phyloP scores from a whole-genome alignment of 257 asterid genomes.

The Nicotiana sylvestris region DNA sequence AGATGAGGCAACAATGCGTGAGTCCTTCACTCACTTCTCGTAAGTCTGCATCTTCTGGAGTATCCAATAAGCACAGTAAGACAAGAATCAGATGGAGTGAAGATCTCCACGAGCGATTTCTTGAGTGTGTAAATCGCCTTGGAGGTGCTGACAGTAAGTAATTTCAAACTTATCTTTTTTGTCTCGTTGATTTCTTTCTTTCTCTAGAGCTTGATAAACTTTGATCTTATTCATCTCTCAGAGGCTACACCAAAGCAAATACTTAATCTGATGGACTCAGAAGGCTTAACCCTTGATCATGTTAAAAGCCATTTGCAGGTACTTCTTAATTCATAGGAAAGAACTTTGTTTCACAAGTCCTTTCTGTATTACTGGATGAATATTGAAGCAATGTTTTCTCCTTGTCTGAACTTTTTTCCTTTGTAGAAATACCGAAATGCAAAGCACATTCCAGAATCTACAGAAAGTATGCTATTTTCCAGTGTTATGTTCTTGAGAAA shows the following conservation, averaged over 20 bases:
- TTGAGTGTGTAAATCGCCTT: conserved; percentile 69
- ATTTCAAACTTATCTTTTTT: background rate
- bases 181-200: background rate
- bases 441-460: conserved; percentile 53
- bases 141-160: conserved; percentile 92
- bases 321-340: background rate
- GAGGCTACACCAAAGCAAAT: conserved; percentile 96
- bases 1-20: conserved; percentile 23
- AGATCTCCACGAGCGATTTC: conserved; percentile 81
- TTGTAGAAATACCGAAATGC: conserved; percentile 79
- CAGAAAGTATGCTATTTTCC: conserved; percentile 42
- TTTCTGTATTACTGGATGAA: background rate
- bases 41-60: conserved; percentile 29
- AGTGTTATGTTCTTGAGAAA: background rate
- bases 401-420: background rate
- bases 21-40: conserved; percentile 24
- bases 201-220: no score
- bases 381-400: background rate
- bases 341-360: background rate
- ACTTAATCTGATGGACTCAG: conserved; percentile 76
- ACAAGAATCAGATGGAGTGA: conserved; percentile 85
- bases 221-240: conserved; percentile 19
- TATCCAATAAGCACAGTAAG: conserved; percentile 36
- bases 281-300: conserved; percentile 82
- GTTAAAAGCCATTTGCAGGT: conserved; percentile 98